Conservation (phyloP, 2,329 filamentous ascomycete species). For the Epicoccum nigrum region DNA sequence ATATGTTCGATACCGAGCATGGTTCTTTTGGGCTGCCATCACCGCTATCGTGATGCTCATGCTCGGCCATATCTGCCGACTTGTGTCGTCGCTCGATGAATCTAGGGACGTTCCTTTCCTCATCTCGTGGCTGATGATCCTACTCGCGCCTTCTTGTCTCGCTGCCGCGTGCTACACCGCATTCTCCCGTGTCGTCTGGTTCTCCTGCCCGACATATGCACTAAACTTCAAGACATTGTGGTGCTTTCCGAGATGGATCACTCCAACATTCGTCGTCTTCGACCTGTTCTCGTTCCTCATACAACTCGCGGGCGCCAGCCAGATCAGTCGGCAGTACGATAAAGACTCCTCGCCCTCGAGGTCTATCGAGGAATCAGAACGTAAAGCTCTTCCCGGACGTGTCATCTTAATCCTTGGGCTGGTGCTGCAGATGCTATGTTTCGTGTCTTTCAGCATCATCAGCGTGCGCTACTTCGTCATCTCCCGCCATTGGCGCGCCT, state of each 20-base stretch:
- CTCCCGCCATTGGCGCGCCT: slow-evolving; percentile 33
- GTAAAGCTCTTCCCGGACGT: slow-evolving; percentile 36
- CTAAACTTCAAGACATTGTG: slow-evolving; percentile 52
- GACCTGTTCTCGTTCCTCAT: slow-evolving; percentile 58
- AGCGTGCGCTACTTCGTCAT: slow-evolving; percentile 45
- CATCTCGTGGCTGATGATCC: slow-evolving; percentile 53
- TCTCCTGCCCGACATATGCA: slow-evolving; percentile 45
- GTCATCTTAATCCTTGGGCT: slow-evolving; percentile 55
- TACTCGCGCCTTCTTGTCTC: slow-evolving; percentile 57
- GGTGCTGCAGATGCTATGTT: slow-evolving; percentile 58
- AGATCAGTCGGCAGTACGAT: slow-evolving; percentile 47
- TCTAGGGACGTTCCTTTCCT: slow-evolving; percentile 44
- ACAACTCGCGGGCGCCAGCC: slow-evolving; percentile 53
- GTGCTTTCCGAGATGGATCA: slow-evolving; percentile 53
- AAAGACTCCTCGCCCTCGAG: slow-evolving; percentile 46
- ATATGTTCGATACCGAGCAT: slow-evolving; percentile 43
- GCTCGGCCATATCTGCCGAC: slow-evolving; percentile 60
- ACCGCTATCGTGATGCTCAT: slow-evolving; percentile 52
- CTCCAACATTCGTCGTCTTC: slow-evolving; percentile 56
- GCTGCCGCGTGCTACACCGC: slow-evolving; percentile 59
- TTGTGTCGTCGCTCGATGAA: slow-evolving; percentile 49
- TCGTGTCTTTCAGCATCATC: slow-evolving; percentile 56
- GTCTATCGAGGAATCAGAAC: slow-evolving; percentile 46
- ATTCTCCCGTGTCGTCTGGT: slow-evolving; percentile 55
- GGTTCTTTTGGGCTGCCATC: slow-evolving; percentile 46